Conservation (phyloP, 352 stramenopile genomes). For the Hyaloperonospora arabidopsidis region DNA sequence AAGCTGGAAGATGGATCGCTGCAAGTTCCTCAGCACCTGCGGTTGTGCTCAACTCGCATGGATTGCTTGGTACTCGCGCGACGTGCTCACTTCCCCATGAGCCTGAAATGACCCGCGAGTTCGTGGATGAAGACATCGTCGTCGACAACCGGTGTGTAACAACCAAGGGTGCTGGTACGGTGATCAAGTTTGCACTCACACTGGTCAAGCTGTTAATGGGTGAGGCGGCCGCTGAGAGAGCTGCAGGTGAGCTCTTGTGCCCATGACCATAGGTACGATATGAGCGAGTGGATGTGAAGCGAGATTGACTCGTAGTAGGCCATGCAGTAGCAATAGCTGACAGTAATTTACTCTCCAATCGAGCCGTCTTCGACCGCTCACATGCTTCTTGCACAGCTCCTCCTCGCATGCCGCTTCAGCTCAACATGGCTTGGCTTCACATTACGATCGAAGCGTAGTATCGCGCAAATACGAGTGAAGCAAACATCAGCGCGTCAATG, state of each 20-base stretch:
- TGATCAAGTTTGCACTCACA: slow-evolving; percentile 43
- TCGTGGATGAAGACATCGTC: slow-evolving; percentile 48
- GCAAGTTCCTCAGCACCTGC: slow-evolving; percentile 43
- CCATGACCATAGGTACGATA: slow-evolving; percentile 17
- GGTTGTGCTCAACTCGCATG: slow-evolving; percentile 38
- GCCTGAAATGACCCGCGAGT: slow-evolving; percentile 37
- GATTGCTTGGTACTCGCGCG: slow-evolving; percentile 36
- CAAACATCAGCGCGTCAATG: slow-evolving; percentile 93
- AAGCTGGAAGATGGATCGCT: slow-evolving; percentile 42
- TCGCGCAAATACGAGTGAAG: slow-evolving; percentile 50
- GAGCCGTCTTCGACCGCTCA: neutral
- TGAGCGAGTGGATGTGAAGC: neutral
- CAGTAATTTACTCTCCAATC: too few relatives aligned
- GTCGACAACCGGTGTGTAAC: slow-evolving; percentile 52
- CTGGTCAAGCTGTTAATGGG: slow-evolving; percentile 53
- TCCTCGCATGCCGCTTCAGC: too few relatives aligned
- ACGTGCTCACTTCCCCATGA: slow-evolving; percentile 44
- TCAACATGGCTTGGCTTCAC: slow-evolving; percentile 21
- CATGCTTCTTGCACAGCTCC: neutral
- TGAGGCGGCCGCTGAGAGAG: slow-evolving; percentile 26
- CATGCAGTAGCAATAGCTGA: neutral
- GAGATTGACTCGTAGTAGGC: neutral
- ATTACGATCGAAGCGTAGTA: slow-evolving; percentile 47
- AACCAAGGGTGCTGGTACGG: slow-evolving; percentile 43
- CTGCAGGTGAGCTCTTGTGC: slow-evolving; percentile 37